A percentile compares a stretch with the other conserved stretches of the same genome.
phyloP scores from a whole-genome alignment of 2,329 filamentous ascomycete genomes.

The Huntiella savannae region DNA sequence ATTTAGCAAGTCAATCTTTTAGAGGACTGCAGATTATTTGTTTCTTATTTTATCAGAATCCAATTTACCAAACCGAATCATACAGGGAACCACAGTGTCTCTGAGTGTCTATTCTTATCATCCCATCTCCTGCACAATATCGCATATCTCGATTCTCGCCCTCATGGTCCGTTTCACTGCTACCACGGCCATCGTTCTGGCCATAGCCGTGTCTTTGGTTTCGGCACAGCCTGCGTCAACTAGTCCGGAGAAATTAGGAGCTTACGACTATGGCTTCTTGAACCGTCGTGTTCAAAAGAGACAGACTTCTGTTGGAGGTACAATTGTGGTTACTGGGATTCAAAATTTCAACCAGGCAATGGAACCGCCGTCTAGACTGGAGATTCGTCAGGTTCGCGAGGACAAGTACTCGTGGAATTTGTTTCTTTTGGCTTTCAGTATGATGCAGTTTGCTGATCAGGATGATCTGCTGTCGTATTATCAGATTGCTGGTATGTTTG shows the following conservation, averaged over 20 bases:
- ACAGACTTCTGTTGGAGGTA: background rate
- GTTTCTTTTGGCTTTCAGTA: conserved; percentile 54
- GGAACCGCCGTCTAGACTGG: conserved; percentile 32
- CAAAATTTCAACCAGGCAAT: conserved; percentile 16
- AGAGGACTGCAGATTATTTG: no score
- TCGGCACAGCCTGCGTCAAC: conserved; percentile 8
- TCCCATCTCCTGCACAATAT: background rate
- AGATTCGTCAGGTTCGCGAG: conserved; percentile 47
- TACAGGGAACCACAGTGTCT: background rate
- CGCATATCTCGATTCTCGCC: background rate
- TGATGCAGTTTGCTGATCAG: conserved; percentile 51
- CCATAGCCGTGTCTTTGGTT: background rate
- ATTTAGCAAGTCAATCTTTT: no score
- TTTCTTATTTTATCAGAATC: no score
- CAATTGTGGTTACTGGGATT: conserved; percentile 7
- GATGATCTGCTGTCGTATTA: conserved; percentile 51
- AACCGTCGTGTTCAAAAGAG: conserved; percentile 2
- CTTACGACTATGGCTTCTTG: conserved; percentile 11
- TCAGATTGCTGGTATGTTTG: conserved; percentile 47
- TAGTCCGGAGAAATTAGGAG: conserved; percentile 5
- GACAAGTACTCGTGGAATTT: conserved; percentile 54
- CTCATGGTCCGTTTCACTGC: conserved; percentile 7
- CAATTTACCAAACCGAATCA: no score
- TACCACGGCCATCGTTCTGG: conserved; percentile 3
- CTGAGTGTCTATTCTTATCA: background rate